Evolutionary conservation across 2,329 filamentous ascomycete species (phyloP), one percentile per base, ranked within the genome.

Genomic region (Alternaria rosae): DNA sequence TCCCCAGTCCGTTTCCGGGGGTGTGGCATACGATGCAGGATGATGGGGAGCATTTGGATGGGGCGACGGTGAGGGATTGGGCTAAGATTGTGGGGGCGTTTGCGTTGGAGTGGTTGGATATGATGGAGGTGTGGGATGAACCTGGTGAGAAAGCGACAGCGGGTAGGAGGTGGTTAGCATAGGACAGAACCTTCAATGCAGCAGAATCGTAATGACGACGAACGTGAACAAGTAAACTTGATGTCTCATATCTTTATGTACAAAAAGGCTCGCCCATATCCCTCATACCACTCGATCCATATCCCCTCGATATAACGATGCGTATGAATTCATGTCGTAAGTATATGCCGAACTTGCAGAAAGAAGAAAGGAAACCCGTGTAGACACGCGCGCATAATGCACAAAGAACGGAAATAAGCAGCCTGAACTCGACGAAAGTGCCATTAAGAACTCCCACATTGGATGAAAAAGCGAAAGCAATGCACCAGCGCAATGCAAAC

Each of bases 1-100:
- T 99, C 59, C 93, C 94, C 0, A 85, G 84, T 5, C 90, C 90
- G 0, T 98, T 98, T 76, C 94, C 94, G 0, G 54, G 69, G 0
- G 91, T 96, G 2, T 99, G 95, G 95, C 95, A 99, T 81, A 90
- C 85, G 1, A 88, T 93, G 72, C 82, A 89, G 0, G 95, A 99
- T 75, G 90, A 97, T 70, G 94, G 88, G 2, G 89, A 90, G 68
- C 91, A 98, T 80, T 81, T 99, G 58, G 93, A 99, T 78, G 82
- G 90, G 68, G 84, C 87, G 9, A 94, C 92, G 0, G 87, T 94
- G 35, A 87, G 91, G 71, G 95, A 99, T 78, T 99, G 95, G 95
- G 88, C 91, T 17, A 89, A 87, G 76, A 89, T 99, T 51, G 84
- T 94, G 7, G 90, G 91, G 1, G 94, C 89, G 0, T 99, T 98